Evolutionary conservation across 306 rosid genomes (phyloP), one percentile per base, ranked within the genome.

Genomic region (Ormosia emarginata): DNA sequence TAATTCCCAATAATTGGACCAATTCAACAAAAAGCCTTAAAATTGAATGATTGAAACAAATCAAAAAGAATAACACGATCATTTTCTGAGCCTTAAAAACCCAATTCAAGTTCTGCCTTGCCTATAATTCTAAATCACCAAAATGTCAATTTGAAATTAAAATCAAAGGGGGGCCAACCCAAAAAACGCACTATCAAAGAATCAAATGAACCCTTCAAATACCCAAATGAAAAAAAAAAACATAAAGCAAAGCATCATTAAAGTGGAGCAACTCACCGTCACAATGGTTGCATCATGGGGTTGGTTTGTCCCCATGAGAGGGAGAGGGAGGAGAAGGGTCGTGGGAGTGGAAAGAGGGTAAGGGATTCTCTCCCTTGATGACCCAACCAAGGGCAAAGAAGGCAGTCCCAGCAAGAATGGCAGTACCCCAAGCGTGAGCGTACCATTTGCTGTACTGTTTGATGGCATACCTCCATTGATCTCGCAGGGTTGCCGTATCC

Each of bases 391-490:
- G 97, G 34, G 96, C 94, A 50, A 93, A 95, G 86, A 95, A 93
- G 82, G 98, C 92, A 18, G 84, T n/a, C 0, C 99, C 98, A 8
- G 98, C 98, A 5, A 95, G 90, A 82, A 95, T 90, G 34, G 99
- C 98, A 53, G 98, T 88, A 8, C 99, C 98, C 99, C 99, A 95
- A 49, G 98, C 99, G 55, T 89, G 97, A 44, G 96, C 85, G 86
- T 95, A 95, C 96, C 98, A 93, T 75, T 74, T 86, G 56, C 94
- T 81, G 86, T 93, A 95, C 79, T 95, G 92, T 66, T 76, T 87
- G 6, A 84, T 86, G 43, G 99, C 98, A 43, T 39, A 95, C 66
- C 77, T 89, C 99, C 98, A 93, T 77, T 95, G 98, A 81, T 93
- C 98, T 50, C 91, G 82, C 36, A 95, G 96, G n/a, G 98, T 95